These are phyloP conservation scores for Collybia sp. DNA, from an alignment of 768 basidiomycete species.

Conservation along the genomic window DNA sequence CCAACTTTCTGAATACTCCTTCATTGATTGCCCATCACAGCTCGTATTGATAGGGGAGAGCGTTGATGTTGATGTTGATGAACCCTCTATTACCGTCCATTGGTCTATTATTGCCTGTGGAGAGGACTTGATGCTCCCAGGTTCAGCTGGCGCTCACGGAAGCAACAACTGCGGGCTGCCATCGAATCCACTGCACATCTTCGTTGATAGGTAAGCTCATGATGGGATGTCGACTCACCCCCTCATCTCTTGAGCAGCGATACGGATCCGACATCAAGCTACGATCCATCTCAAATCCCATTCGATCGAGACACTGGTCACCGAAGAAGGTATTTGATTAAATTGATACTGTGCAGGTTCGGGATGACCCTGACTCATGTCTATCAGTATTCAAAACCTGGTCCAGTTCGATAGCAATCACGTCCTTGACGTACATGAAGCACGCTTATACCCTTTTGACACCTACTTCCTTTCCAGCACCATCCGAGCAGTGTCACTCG, in stretches of 20 bases:
- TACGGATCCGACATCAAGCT: conserved; percentile 29
- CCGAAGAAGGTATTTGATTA: conserved; percentile 38
- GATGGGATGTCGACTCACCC: too few relatives aligned
- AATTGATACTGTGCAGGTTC: background rate
- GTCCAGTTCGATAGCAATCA: conserved; percentile 56
- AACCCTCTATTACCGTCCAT: conserved; percentile 49
- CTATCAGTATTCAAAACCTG: conserved; percentile 45
- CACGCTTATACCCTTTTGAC: conserved; percentile 55
- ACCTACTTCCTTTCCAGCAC: conserved; percentile 45
- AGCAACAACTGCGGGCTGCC: conserved; percentile 44
- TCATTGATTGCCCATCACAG: conserved; percentile 22
- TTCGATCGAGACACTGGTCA: conserved; percentile 32
- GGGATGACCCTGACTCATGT: background rate
- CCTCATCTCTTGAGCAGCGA: conserved; percentile 18
- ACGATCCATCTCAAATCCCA: conserved; percentile 44
- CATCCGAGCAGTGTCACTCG: conserved; percentile 31
- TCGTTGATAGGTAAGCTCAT: conserved; percentile 41
- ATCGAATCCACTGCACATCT: conserved; percentile 33
- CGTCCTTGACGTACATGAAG: conserved; percentile 49
- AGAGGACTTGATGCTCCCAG: conserved; percentile 33
- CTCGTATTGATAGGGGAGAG: conserved; percentile 52
- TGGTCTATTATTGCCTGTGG: conserved; percentile 57
- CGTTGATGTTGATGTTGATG: conserved; percentile 55
- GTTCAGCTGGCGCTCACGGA: conserved; percentile 42
- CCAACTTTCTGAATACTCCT: background rate